Evolutionary conservation across 768 basidiomycete genomes (phyloP), one percentile per base, ranked within the genome.

Genomic region (Tricholoma terreum): DNA sequence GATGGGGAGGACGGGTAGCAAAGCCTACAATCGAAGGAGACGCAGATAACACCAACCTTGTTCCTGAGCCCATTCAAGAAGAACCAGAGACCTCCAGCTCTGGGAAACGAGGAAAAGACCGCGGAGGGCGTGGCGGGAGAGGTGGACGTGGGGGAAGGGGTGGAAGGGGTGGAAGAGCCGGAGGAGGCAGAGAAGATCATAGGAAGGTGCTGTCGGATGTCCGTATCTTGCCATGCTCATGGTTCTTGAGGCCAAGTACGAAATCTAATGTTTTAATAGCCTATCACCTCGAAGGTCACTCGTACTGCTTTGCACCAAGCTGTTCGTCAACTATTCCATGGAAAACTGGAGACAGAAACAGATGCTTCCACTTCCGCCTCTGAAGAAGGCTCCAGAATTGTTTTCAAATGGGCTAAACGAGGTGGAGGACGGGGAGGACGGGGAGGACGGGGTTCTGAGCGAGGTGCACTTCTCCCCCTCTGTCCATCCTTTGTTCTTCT

Each of bases 171-270:
- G 73, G 80, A 11, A 76, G 78, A 17, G 75, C 78, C 6, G 73
- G 74, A 42, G 69, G 68, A 40, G 74, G 69, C 38, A 73, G 79
- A 61, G 83, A 83, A 61, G 93, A 95, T 63, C 72, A 77, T 61
- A 79, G 92, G 61, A 89, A 83, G 68, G 89, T 96, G 36, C 55
- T 90, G 31, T 92, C 94, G 27, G 83, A 93, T 73, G 94, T 95
- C 63, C 64, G 87, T 82, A 38, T 67, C 64, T 42, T 63, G 51
- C 30, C 46, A 34, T 61, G 62, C 54, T 22, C 43, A 62, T 52
- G 48, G 22, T 57, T 57, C 48, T 54, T 60, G 31, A 14, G 45
- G 51, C 55, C 45, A 50, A 50, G 51, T 21, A 52, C 56, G 50
- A 27, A 50, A 55, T 50, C 55, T 65, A 64, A 56, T 34, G 30